Evolutionary conservation across 2,329 filamentous ascomycete genomes (phyloP), one percentile per base, ranked within the genome.

Genomic region (Claviceps spartinae): DNA sequence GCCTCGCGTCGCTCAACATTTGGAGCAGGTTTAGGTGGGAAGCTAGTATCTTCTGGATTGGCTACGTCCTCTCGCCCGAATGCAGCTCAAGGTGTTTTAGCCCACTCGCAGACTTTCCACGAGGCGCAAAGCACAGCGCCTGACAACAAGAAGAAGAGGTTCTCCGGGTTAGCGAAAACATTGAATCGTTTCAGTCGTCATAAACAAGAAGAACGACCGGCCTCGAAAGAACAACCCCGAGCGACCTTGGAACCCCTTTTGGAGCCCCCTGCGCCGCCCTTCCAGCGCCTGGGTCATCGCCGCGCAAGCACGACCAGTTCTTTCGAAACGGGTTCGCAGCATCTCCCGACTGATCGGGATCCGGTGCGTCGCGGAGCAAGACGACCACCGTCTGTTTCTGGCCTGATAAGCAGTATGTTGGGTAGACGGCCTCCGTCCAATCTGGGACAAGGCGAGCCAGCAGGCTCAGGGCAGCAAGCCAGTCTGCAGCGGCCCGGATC

Each of bases 121-220:
- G 49, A 42, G 36, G 42, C 49, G 41, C 48, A 54, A 42, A 50
- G 55, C 16, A 53, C 52, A 16, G 48, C 54, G 24, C 50, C 57
- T 4, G 52, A 57, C 9, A 76, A 73, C 3, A 52, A 57, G 14
- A 76, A 73, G 62, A 75, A 73, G 55, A 65, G 74, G 11, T 72
- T 77, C 53, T 75, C 74, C 0, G 68, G 63, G 18, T 58, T 68
- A 13, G 51, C 60, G 24, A 61, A 62, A 30, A 58, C 58, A 13
- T 57, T 72, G 24, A 46, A 43, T n/a, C 36, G 38, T 13, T 14
- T 52, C 13, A 26, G 38, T n/a, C 49, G 36, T 9, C 44, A 38
- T 18, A 54, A 44, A 20, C 42, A 47, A 2, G 40, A 43, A 14
- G 42, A 45, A 5, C 37, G 40, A 18, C 20, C 16, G 7, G 16